Base-by-base conservation (phyloP, 495 filamentous ascomycete genomes). In the Xylaria palmicola region DNA sequence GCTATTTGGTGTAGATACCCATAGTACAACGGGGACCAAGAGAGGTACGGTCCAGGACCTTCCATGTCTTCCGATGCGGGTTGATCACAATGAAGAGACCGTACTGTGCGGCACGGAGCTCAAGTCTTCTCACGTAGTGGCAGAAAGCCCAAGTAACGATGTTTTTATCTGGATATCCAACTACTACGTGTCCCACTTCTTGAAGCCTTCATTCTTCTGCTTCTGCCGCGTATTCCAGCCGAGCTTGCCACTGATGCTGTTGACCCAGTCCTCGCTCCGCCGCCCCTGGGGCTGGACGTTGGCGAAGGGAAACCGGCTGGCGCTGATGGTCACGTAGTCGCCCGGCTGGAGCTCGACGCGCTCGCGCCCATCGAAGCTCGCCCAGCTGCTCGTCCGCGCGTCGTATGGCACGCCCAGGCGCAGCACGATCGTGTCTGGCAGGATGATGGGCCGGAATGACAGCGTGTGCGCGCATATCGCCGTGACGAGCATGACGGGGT, bases 391-490 rank as follows among this genome's bases (percentile, higher is more conserved):
- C 13, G 92, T 90, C 20, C 94, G 81, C 6, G 92, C 90, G 74
- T 96, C 88, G 69, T 96, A 97, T 0, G 94, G 94, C 29, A 98
- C 95, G 10, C 92, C 93, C 44, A 96, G 79, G 2, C 94, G 86
- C 54, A 98, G 79, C 1, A 98, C 91, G 55, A 97, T 93, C 0
- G 92, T 96, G 68, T 98, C 94, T 7, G 93, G 93, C 1, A 98
- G 80, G 61, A 98, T 93, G 69, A 98, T 92, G 6, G 94, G 94
- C 1, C 94, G 85, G 82, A 98, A 98, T 12, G 90, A 95, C 8
- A 98, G 81, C 0, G 95, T 97, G 74, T 98, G 94, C 15, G 94
- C 92, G 70, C 93, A 97, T 53, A 98, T 97, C 30, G 93, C 90
- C 0, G 93, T 97, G 2, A 98, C 84, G 2, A 98, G 86, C 72